Base-by-base conservation (phyloP, 257 asterid genomes). In the Sherardia arvensis region DNA sequence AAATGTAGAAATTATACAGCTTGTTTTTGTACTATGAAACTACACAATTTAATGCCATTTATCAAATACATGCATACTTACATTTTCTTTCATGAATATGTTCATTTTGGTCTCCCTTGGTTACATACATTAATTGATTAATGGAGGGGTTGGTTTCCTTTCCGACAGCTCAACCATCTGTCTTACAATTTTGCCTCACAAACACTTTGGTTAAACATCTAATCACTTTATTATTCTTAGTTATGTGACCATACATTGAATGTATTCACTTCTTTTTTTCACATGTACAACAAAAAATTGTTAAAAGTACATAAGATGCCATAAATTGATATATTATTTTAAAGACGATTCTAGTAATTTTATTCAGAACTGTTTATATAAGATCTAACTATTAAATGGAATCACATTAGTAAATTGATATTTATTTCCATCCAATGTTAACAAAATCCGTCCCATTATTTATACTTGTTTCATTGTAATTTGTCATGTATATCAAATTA, bases 141-240 rank as follows among this genome's bases (percentile, higher is more conserved):
- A 36, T 18, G 18, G 11, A 61, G 20, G 49, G 51, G 59, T 62
- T 62, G 68, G 20, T 49, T 49, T 49, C 26, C 12, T 53, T 40
- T 33, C 58, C 64, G 53, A 69, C 64, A 38, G 56, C 17, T 28
- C 56, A 43, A 36, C 45, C 40, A 69, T 36, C 25, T 23, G 9
- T 20, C 25, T 25, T 36, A 69, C 11, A 34, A 20, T 51, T 34
- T 69, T 69, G 61, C 61, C 69, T 65, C 58, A 22, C 51, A 22
- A 49, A 53, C 40, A 26, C 17, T 27, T 53, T 74, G 71, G 69
- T 74, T 69, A 61, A 61, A 53, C 65, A 60, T 14, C 59, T n/a
- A 54, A 61, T 67, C 65, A 34, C 66, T 17, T 66, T 54, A 54
- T 65, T 69, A 69, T 4, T 43, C 51, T 43, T 12, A 40, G 4